phyloP scores from a whole-genome alignment of 768 basidiomycete genomes.

The Trametes elegans region DNA sequence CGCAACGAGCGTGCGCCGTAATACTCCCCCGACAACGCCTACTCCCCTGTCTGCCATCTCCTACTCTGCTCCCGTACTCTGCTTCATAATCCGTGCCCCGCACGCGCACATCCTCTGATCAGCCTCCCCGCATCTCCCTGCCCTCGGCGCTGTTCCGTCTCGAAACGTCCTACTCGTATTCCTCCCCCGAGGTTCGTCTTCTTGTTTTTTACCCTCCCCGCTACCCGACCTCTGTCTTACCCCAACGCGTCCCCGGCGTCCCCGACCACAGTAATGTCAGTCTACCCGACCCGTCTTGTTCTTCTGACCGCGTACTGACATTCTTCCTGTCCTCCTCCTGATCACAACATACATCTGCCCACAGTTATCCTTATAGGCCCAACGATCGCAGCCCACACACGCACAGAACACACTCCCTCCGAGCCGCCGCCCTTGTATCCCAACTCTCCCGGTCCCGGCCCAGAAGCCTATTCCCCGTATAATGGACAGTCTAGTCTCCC shows the following conservation, averaged over 20 bases:
- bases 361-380: neutral
- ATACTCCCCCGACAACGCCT: neutral
- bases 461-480: conserved; percentile 8
- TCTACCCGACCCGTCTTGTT: too few relatives aligned
- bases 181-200: neutral
- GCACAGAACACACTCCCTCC: neutral
- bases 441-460: neutral
- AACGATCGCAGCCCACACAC: neutral
- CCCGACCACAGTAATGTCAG: neutral
- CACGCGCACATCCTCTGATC: too few relatives aligned
- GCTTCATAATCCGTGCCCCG: neutral
- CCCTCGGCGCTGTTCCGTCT: too few relatives aligned
- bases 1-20: neutral
- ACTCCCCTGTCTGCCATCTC: neutral
- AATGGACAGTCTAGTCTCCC: conserved; percentile 21
- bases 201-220: too few relatives aligned
- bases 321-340: neutral
- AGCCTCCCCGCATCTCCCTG: too few relatives aligned
- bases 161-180: too few relatives aligned
- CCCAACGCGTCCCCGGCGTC: neutral
- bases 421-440: conserved; percentile 1
- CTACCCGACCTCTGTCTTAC: neutral
- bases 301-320: neutral
- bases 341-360: too few relatives aligned
- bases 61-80: neutral